Percentiles rank a stretch among this genome's conserved stretches.
Conservation (phyloP, 495 filamentous ascomycete species). For the Schizothecium vesticola region DNA sequence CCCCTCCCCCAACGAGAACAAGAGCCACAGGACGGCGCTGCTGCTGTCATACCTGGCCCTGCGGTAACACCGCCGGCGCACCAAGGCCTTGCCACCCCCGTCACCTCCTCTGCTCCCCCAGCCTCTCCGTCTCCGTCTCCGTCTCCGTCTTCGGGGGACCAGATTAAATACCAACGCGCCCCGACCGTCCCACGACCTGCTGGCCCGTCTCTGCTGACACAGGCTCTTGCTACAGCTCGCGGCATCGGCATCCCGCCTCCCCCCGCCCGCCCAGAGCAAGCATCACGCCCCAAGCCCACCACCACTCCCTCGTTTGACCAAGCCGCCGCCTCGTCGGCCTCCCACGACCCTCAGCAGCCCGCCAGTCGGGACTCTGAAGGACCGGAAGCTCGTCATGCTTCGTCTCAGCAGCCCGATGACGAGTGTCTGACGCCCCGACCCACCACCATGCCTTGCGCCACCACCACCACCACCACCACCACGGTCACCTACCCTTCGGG, state of each 20-base stretch:
- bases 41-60: conserved; percentile 18
- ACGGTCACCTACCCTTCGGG: conserved; percentile 12
- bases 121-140: conserved; percentile 17
- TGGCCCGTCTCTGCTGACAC: conserved; percentile 46
- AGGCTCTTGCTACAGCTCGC: conserved; percentile 49
- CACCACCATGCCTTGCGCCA: conserved; percentile 18
- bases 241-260: conserved; percentile 31
- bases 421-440: conserved; percentile 29
- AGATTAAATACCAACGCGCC: conserved; percentile 44
- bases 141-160: conserved; percentile 24
- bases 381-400: conserved; percentile 30
- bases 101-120: conserved; percentile 22
- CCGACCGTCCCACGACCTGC: conserved; percentile 34
- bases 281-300: conserved; percentile 18
- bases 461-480: conserved; percentile 15
- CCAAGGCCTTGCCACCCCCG: conserved; percentile 20
- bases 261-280: conserved; percentile 18
- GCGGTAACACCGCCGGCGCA: conserved; percentile 23
- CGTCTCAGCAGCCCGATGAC: conserved; percentile 20
- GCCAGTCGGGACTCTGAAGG: conserved; percentile 13
- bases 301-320: conserved; percentile 15
- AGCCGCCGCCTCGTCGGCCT: conserved; percentile 7
- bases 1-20: conserved; percentile 8
- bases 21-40: conserved; percentile 6
- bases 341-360: conserved; percentile 10